A percentile compares a stretch with the other conserved stretches of the same genome.
Conservation (phyloP, 208 protist species). For the Spongospora subterranea region DNA sequence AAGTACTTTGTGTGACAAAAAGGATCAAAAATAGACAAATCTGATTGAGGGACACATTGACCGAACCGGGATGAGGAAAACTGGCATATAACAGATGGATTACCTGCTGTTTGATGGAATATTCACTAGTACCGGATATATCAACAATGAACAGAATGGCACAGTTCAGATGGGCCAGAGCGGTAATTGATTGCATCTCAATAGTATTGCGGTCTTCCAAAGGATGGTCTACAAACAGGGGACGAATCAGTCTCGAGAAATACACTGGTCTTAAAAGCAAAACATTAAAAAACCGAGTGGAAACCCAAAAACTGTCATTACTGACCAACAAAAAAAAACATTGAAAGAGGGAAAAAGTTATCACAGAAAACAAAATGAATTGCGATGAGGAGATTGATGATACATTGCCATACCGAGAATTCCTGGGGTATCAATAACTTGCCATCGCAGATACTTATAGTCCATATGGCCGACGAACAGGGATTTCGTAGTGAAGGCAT, state of each 20-base stretch:
- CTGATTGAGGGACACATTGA: no score
- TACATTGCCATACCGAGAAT: constrained; percentile 58
- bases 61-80: background rate
- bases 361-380: background rate
- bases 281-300: background rate
- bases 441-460: constrained; percentile 97
- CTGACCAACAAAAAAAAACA: background rate
- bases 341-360: background rate
- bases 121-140: constrained; percentile 96
- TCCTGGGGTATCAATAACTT: constrained; percentile 99
- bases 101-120: constrained; percentile 93
- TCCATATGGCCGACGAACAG: constrained; percentile 99
- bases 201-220: constrained; percentile 99
- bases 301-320: background rate
- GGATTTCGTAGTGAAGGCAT: constrained; percentile 99
- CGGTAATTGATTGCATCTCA: constrained; percentile 99
- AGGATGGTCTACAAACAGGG: constrained; percentile 95
- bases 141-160: constrained; percentile 99
- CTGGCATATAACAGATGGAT: background rate
- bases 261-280: background rate
- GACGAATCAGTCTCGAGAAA: background rate
- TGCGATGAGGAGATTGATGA: background rate
- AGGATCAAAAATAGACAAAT: constrained; percentile 4
- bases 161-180: constrained; percentile 79
- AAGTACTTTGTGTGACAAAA: constrained; percentile 61